A percentile compares a stretch with the other conserved stretches of the same genome.
These are phyloP conservation scores for Clavispora carvajalis DNA, from an alignment of 805 yeast species.

Conservation along the genomic window DNA sequence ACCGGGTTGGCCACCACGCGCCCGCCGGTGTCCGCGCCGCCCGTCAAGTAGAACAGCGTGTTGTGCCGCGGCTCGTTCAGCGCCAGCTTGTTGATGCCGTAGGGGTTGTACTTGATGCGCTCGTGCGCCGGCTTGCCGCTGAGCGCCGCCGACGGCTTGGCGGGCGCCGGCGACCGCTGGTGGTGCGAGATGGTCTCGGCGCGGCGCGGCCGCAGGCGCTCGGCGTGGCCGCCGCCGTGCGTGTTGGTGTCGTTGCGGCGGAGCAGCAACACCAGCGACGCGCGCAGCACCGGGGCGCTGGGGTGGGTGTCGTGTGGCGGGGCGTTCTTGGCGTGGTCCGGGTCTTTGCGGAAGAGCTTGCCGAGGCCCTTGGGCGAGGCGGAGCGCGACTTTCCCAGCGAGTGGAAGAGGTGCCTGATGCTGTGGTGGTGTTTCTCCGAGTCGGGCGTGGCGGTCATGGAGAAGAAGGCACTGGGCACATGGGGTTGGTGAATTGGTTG, in stretches of 20 bases:
- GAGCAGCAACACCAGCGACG: slow-evolving; percentile 7
- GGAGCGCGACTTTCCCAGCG: background rate
- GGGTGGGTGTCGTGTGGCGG: background rate
- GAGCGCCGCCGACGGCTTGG: slow-evolving; percentile 11
- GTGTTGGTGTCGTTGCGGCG: slow-evolving; percentile 12
- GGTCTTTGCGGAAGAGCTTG: slow-evolving; percentile 19
- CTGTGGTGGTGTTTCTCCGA: slow-evolving; percentile 10
- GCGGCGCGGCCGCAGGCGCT: slow-evolving; percentile 2
- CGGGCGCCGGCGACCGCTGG: no score
- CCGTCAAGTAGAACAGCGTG: slow-evolving; percentile 22
- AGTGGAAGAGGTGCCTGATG: slow-evolving; percentile 1
- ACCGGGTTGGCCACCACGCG: slow-evolving; percentile 57
- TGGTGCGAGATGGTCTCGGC: slow-evolving; percentile 37
- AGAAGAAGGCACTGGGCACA: background rate
- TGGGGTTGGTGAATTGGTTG: background rate
- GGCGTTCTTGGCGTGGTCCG: slow-evolving; percentile 11
- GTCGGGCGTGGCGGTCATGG: background rate
- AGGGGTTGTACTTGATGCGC: slow-evolving; percentile 61
- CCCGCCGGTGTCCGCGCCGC: slow-evolving; percentile 36
- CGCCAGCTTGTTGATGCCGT: slow-evolving; percentile 43
- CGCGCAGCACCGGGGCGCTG: background rate
- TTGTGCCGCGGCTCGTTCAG: slow-evolving; percentile 19
- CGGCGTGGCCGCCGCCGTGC: slow-evolving; percentile 1
- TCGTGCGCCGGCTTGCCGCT: slow-evolving; percentile 16
- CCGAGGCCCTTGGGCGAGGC: slow-evolving; percentile 11